Conservation (phyloP, 1,284 basidiomycete genomes). For the Lentinus polychrous region DNA sequence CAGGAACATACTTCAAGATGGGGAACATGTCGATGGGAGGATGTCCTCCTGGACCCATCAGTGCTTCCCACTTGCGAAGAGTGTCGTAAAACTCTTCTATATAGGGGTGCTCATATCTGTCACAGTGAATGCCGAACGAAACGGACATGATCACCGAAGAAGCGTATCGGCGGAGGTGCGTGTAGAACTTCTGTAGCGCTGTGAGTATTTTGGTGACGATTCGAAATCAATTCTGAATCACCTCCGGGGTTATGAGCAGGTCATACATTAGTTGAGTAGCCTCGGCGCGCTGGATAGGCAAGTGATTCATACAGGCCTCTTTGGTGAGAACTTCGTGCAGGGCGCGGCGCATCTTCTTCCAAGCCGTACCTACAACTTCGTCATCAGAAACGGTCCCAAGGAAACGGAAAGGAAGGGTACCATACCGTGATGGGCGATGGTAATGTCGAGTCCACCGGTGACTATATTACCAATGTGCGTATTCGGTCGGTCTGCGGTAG, state of each 20-base stretch:
- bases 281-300: conserved; percentile 23
- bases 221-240: conserved; percentile 8
- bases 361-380: background rate
- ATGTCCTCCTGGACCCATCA: conserved; percentile 17
- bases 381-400: background rate
- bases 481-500: conserved; percentile 15
- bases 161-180: conserved; percentile 19
- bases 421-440: background rate
- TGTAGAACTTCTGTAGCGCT: conserved; percentile 18
- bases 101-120: conserved; percentile 16
- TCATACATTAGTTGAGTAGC: conserved; percentile 9
- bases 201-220: background rate
- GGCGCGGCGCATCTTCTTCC: conserved; percentile 1
- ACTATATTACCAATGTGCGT: conserved; percentile 18
- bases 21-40: conserved; percentile 25
- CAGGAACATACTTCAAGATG: conserved; percentile 20
- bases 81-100: conserved; percentile 15
- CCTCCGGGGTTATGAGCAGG: conserved; percentile 20
- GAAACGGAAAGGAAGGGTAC: background rate
- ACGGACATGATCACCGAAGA: conserved; percentile 20
- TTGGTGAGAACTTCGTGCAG: background rate
- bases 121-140: conserved; percentile 21
- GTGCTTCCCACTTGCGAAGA: background rate
- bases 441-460: conserved; percentile 16
- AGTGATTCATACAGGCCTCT: conserved; percentile 9